Evolutionary conservation across 495 filamentous ascomycete species (phyloP), one percentile per base, ranked within the genome.

Genomic region (Tuber borchii): DNA sequence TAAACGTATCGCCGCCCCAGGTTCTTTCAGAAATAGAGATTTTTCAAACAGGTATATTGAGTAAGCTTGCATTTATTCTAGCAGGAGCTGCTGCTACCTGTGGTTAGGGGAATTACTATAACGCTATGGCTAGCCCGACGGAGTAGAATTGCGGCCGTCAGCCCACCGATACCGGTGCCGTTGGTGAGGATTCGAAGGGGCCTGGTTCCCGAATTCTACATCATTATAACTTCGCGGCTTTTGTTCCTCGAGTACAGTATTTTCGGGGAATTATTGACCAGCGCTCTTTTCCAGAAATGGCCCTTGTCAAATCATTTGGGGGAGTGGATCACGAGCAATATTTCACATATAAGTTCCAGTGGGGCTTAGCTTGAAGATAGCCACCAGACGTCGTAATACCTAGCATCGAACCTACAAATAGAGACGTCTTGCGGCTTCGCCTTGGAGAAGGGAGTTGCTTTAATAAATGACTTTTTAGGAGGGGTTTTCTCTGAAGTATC

Each of bases 91-190:
- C n/a, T 9, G 8, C 22, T 39, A 16, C 44, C 16, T 22, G 46
- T 2, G 17, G 43, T 31, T 20, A 42, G 37, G 56, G 42, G 72
- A 19, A 40, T 1, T 65, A 90, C 86, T 75, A 87, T 84, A 0
- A 91, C 88, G 68, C 84, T 75, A 76, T 90, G 89, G 42, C 88
- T 89, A 14, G 85, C 84, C 2, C 84, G 84, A 69, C 87, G 85
- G 39, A 90, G 81, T 14, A 88, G 86, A 20, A 88, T 86, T 6
- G 88, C 88, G 19, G 88, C 84, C 9, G 85, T 84, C 10, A 90
- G 83, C 26, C 89, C 89, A 42, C 85, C 85, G 26, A 90, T 86
- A 12, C 89, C 89, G 31, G 88, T 88, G 34, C 89, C 89, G 68
- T 88, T 85, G 68, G 89, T 83, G 45, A 88, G 80, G 70, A 90